These are phyloP conservation scores for Talaromyces thailandensis DNA, from an alignment of 495 filamentous ascomycete species.

Conservation along the genomic window DNA sequence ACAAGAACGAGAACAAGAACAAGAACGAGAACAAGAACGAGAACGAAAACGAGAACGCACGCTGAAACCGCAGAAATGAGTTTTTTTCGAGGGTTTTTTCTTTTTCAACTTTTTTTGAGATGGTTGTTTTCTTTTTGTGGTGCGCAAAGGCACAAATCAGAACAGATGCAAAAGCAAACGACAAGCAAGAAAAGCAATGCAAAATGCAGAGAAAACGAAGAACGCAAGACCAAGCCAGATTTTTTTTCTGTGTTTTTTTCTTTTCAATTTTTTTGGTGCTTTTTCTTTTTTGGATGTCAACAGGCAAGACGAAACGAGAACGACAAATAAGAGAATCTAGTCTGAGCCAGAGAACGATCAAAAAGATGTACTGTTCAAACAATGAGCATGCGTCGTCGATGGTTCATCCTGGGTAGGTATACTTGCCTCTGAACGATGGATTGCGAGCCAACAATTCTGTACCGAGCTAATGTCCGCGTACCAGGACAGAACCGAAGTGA, in stretches of 20 bases:
- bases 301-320: neutral
- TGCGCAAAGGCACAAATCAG: neutral
- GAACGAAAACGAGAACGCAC: neutral
- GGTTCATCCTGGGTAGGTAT: neutral
- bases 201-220: neutral
- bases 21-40: no score
- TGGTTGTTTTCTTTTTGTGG: neutral
- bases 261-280: neutral
- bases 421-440: neutral
- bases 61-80: neutral
- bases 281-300: neutral
- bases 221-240: neutral
- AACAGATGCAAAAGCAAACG: neutral
- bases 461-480: neutral
- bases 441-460: neutral
- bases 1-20: no score
- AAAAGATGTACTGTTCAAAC: neutral
- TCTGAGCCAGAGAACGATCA: neutral
- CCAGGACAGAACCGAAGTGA: neutral
- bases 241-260: neutral
- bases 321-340: neutral
- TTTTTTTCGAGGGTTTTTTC: neutral
- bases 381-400: neutral
- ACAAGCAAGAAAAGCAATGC: neutral
- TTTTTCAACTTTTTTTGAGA: conserved; percentile 4